These are phyloP conservation scores for Russula griseocarnosa DNA, from an alignment of 768 basidiomycete genomes.

Conservation along the genomic window DNA sequence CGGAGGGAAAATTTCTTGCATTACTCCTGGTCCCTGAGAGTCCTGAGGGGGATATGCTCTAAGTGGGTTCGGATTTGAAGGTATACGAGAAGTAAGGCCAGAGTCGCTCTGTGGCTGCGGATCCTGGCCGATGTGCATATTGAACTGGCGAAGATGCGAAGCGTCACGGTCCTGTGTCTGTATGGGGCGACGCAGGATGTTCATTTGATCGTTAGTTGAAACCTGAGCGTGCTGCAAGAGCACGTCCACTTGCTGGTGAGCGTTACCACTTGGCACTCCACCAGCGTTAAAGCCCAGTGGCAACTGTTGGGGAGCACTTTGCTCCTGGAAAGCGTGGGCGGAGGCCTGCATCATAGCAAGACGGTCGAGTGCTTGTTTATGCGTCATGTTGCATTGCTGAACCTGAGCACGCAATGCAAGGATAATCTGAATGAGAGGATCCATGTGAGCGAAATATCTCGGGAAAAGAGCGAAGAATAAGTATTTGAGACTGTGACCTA, in stretches of 20 bases:
- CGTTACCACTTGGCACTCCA: neutral
- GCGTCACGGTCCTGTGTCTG: conserved; percentile 17
- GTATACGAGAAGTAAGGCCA: conserved; percentile 1
- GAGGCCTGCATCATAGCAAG: neutral
- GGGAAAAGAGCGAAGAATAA: neutral
- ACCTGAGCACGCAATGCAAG: conserved; percentile 3
- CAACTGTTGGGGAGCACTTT: conserved; percentile 3
- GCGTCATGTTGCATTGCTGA: conserved; percentile 2
- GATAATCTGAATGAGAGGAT: neutral
- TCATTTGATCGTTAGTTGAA: conserved; percentile 1
- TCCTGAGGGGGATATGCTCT: conserved; percentile 11
- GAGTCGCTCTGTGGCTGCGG: conserved; percentile 9
- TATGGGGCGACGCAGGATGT: conserved; percentile 3
- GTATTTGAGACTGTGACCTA: neutral
- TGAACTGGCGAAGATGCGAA: neutral
- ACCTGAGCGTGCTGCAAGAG: conserved; percentile 6
- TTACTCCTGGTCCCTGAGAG: conserved; percentile 12
- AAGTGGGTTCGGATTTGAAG: conserved; percentile 4
- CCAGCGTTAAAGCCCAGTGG: neutral
- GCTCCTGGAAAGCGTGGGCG: neutral
- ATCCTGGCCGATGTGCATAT: conserved; percentile 5
- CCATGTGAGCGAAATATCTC: neutral
- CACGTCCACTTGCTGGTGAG: conserved; percentile 7
- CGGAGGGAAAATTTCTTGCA: conserved; percentile 8
- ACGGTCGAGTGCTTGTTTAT: conserved; percentile 3